These are phyloP conservation scores for Mortierella sp. DNA, from an alignment of 371 early-diverging fungal genomes.

Conservation along the genomic window DNA sequence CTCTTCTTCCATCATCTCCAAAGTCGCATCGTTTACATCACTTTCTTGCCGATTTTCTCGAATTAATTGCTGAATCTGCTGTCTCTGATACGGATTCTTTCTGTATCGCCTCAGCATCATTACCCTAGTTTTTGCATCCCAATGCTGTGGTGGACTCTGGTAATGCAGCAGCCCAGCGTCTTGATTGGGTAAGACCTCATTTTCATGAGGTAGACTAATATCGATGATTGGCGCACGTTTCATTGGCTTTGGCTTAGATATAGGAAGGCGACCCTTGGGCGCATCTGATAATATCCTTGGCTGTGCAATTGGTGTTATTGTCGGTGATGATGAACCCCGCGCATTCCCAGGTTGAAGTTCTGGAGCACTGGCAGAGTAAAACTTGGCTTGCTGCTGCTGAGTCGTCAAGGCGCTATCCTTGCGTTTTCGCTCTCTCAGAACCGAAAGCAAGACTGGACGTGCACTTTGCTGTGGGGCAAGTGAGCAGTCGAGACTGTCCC, in stretches of 20 bases:
- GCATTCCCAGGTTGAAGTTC: not conserved
- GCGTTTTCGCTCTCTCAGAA: not conserved
- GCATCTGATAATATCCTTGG: not conserved
- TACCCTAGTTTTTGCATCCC: not conserved
- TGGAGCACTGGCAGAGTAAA: not conserved
- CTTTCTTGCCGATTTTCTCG: not conserved
- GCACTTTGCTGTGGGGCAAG: not conserved
- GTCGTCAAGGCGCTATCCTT: not conserved
- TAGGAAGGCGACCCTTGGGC: not conserved
- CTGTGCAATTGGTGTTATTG: not conserved
- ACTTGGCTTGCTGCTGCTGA: not conserved
- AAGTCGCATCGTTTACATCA: no score
- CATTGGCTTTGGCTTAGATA: not conserved
- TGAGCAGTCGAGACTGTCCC: constrained; percentile 20
- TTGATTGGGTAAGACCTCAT: not conserved
- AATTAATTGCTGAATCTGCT: not conserved
- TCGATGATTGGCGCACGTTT: not conserved
- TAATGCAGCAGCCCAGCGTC: not conserved
- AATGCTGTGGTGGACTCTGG: not conserved
- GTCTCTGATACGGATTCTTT: not conserved
- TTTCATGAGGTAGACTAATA: not conserved
- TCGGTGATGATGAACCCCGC: not conserved
- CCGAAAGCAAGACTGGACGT: not conserved
- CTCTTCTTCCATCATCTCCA: not conserved
- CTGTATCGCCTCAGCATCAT: not conserved